Evolutionary conservation across 2,329 filamentous ascomycete genomes (phyloP).

Genomic region (Penicillium oxalicum): DNA sequence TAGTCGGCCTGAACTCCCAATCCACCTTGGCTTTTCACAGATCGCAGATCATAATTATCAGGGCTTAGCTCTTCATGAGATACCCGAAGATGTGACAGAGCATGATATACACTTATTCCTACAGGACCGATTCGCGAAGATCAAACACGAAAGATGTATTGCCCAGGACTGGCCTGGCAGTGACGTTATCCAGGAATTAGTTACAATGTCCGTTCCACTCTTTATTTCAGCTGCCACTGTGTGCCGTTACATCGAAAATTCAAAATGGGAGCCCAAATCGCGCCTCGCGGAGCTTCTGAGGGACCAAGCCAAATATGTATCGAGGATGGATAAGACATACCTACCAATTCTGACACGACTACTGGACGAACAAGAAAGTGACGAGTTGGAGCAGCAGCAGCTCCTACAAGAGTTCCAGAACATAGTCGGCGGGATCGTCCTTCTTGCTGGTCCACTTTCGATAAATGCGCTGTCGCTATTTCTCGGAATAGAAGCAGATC

Average conservation of each 20-base stretch:
- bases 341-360: constrained; percentile 3
- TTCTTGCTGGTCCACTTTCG: too few species aligned
- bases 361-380: too few species aligned
- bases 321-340: constrained; percentile 20
- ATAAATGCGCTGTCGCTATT: too few species aligned
- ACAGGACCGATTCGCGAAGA: constrained; percentile 12
- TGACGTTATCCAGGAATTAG: neutral
- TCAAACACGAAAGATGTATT: constrained; percentile 8
- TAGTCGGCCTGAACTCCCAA: constrained; percentile 24
- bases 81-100: constrained; percentile 16
- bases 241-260: constrained; percentile 11
- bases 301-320: constrained; percentile 3
- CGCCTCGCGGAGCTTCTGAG: constrained; percentile 4
- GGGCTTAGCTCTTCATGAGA: constrained; percentile 19
- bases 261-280: constrained; percentile 7
- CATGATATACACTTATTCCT: constrained; percentile 25
- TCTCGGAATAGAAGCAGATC: neutral
- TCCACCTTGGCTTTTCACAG: constrained; percentile 18
- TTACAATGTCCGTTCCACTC: constrained; percentile 9
- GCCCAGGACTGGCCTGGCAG: constrained; percentile 14
- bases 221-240: constrained; percentile 20
- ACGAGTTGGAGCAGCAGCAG: too few species aligned
- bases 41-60: constrained; percentile 15
- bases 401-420: too few species aligned
- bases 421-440: too few species aligned